Evolutionary conservation across 202 grass and related monocot genomes (phyloP).

Genomic region (Bolboschoenoplectus hybrid): DNA sequence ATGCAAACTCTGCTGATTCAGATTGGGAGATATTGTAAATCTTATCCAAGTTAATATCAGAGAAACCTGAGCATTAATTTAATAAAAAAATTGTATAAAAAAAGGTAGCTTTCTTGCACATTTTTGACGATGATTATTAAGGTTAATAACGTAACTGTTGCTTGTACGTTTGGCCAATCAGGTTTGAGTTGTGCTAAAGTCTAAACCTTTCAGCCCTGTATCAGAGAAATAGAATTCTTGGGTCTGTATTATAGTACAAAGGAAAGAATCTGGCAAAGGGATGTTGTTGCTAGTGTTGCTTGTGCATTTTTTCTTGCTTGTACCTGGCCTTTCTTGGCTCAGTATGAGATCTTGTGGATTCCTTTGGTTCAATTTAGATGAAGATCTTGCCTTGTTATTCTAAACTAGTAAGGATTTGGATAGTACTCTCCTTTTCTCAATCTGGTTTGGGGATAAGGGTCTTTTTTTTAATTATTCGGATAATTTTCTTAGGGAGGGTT

Average conservation of each 20-base stretch:
- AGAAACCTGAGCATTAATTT: not conserved
- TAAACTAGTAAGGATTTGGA: too few species aligned
- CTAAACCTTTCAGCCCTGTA: not conserved
- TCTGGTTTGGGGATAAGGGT: too few species aligned
- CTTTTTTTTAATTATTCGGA: too few species aligned
- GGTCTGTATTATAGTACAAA: not conserved
- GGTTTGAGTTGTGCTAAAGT: too few species aligned
- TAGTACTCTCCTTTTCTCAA: too few species aligned
- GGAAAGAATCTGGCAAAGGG: not conserved
- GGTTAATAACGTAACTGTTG: not conserved
- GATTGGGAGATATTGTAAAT: slow-evolving; percentile 38
- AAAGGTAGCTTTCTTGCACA: not conserved
- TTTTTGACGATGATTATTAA: not conserved
- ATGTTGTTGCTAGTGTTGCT: not conserved
- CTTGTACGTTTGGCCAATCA: not conserved
- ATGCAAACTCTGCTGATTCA: slow-evolving; percentile 14
- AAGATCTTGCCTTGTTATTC: too few species aligned
- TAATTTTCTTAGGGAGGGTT: too few species aligned
- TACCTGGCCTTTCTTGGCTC: too few species aligned
- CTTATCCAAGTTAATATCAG: slow-evolving; percentile 11
- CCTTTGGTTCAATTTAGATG: too few species aligned
- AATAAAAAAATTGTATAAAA: slow-evolving; percentile 21
- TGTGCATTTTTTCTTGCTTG: not conserved
- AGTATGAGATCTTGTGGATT: too few species aligned
- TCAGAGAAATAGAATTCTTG: not conserved